Conservation (phyloP, 2,329 filamentous ascomycete genomes). For the Chalara sp. region DNA sequence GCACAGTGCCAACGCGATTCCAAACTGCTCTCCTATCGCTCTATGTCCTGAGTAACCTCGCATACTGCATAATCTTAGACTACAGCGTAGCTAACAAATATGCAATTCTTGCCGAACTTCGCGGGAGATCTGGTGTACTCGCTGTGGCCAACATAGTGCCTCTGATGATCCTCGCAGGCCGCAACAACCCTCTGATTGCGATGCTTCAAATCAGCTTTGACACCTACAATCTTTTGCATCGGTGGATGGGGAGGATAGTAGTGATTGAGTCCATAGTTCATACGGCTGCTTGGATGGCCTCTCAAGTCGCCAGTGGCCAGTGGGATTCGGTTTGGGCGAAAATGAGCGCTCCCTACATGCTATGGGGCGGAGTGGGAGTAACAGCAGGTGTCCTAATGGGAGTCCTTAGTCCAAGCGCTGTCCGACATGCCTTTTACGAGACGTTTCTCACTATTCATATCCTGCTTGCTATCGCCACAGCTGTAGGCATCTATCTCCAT, state of each 20-base stretch:
- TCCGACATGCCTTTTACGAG: conserved; percentile 95
- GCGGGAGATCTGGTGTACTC: conserved; percentile 78
- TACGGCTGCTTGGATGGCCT: conserved; percentile 66
- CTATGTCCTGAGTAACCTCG: conserved; percentile 54
- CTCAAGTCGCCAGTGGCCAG: conserved; percentile 59
- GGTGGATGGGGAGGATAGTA: conserved; percentile 74
- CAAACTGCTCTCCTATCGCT: conserved; percentile 50
- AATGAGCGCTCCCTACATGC: conserved; percentile 58
- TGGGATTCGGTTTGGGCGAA: conserved; percentile 49
- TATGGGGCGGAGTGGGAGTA: conserved; percentile 53
- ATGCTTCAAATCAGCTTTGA: conserved; percentile 87
- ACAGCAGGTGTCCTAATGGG: conserved; percentile 59
- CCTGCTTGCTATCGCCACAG: conserved; percentile 58
- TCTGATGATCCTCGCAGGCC: conserved; percentile 77
- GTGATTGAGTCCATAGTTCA: conserved; percentile 64
- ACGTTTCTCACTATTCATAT: conserved; percentile 89
- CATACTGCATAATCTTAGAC: conserved; percentile 56
- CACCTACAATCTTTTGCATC: conserved; percentile 86
- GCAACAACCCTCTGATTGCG: conserved; percentile 86
- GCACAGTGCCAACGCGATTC: conserved; percentile 59
- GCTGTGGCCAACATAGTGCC: conserved; percentile 88
- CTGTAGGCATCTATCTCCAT: conserved; percentile 75
- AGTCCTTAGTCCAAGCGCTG: conserved; percentile 65
- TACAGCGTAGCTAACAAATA: conserved; percentile 51
- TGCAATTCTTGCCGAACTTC: conserved; percentile 70